These are phyloP conservation scores for Neopestalotiopsis sp. DNA, from an alignment of 2,329 filamentous ascomycete genomes.

Conservation along the genomic window DNA sequence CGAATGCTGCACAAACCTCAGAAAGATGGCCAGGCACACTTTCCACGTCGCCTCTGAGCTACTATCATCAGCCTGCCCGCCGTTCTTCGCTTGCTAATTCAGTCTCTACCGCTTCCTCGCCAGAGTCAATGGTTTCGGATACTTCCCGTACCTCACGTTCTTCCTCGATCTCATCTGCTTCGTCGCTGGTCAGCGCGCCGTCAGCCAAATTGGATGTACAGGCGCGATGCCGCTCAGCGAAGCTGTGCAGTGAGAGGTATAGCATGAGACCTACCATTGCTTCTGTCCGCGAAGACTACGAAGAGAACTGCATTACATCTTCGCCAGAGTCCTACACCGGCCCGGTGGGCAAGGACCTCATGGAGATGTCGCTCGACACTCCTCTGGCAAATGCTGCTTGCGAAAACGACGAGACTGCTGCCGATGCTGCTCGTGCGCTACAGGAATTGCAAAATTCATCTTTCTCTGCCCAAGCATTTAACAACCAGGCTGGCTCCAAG, in stretches of 20 bases:
- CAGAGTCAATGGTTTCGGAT: constrained; percentile 72
- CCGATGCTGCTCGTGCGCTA: constrained; percentile 61
- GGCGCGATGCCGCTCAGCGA: constrained; percentile 69
- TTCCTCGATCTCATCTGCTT: constrained; percentile 69
- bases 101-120: constrained; percentile 67
- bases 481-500: constrained; percentile 54
- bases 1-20: constrained; percentile 52
- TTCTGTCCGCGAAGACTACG: constrained; percentile 63
- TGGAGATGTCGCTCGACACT: constrained; percentile 55
- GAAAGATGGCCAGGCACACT: constrained; percentile 58
- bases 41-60: constrained; percentile 59
- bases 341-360: constrained; percentile 57
- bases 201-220: constrained; percentile 62
- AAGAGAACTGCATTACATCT: constrained; percentile 55
- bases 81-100: constrained; percentile 69
- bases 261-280: constrained; percentile 58
- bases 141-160: constrained; percentile 66
- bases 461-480: constrained; percentile 38
- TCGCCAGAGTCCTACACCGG: constrained; percentile 64
- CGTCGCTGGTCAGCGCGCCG: constrained; percentile 66
- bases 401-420: constrained; percentile 54
- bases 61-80: constrained; percentile 51
- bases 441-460: constrained; percentile 63
- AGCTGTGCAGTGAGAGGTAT: constrained; percentile 62
- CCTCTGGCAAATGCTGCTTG: constrained; percentile 51